These are phyloP conservation scores for Phytomonas sp. DNA, from an alignment of 208 protist species.

Conservation along the genomic window DNA sequence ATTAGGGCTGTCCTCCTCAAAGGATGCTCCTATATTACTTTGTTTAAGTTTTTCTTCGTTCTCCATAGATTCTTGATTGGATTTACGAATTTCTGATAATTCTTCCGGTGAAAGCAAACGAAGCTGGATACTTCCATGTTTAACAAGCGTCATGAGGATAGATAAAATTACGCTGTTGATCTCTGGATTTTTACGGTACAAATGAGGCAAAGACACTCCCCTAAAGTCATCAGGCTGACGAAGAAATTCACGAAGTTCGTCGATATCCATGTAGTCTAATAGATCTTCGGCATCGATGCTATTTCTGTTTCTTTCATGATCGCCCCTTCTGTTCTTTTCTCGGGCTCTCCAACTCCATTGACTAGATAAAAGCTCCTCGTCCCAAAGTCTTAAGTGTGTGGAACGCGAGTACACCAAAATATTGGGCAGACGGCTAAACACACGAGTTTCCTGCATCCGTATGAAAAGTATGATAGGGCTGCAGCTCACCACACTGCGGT, in stretches of 20 bases:
- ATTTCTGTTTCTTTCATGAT: neutral
- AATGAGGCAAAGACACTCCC: neutral
- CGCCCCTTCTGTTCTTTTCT: too few species aligned
- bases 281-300: neutral
- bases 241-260: slow-evolving; percentile 15
- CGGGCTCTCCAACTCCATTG: neutral
- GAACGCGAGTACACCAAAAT: slow-evolving; percentile 25
- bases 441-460: slow-evolving; percentile 12
- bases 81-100: slow-evolving; percentile 1
- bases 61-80: neutral
- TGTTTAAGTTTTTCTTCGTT: neutral
- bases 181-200: neutral
- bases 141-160: slow-evolving; percentile 12
- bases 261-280: slow-evolving; percentile 3
- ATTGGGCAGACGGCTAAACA: slow-evolving; percentile 20
- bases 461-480: slow-evolving; percentile 58
- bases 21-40: neutral
- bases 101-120: slow-evolving; percentile 17
- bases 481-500: slow-evolving; percentile 42
- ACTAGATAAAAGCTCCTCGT: neutral
- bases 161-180: slow-evolving; percentile 11
- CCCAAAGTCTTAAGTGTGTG: slow-evolving; percentile 8
- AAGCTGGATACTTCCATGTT: slow-evolving; percentile 16
- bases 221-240: slow-evolving; percentile 7
- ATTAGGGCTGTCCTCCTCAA: neutral